Percentiles rank a stretch among this genome's conserved stretches.
Conservation (phyloP, 257 asterid species). For the Knoxia roxburghii region DNA sequence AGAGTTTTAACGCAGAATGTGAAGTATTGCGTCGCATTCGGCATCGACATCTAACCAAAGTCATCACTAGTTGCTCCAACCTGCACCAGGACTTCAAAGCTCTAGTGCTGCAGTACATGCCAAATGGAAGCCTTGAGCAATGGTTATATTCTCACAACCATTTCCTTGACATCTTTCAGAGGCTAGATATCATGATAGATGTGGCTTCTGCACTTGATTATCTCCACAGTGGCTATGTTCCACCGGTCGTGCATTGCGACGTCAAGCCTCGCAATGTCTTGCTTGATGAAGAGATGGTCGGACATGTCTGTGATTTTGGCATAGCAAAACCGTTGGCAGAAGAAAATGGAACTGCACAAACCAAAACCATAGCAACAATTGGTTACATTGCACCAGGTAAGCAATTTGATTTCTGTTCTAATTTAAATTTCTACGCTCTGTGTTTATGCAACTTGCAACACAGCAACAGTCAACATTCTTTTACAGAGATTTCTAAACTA, state of each 20-base stretch:
- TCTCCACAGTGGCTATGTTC: conserved; percentile 13
- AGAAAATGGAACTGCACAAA: conserved; percentile 1
- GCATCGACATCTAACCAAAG: conserved; percentile 15
- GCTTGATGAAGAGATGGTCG: conserved; percentile 17
- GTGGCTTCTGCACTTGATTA: conserved; percentile 18
- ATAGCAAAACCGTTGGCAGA: conserved; percentile 10
- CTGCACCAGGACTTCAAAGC: neutral
- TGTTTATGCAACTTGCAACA: too few species aligned
- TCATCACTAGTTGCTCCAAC: conserved; percentile 19
- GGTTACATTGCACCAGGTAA: conserved; percentile 21
- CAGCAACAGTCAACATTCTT: neutral
- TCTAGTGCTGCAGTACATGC: conserved; percentile 13
- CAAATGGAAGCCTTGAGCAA: conserved; percentile 16
- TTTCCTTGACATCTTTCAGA: conserved; percentile 9
- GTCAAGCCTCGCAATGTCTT: conserved; percentile 20
- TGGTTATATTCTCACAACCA: conserved; percentile 8
- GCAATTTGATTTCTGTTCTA: neutral
- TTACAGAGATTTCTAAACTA: neutral
- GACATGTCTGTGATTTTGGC: conserved; percentile 20
- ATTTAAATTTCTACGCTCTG: neutral
- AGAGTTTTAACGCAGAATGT: conserved; percentile 16
- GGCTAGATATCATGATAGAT: conserved; percentile 18
- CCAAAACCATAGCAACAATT: conserved; percentile 16
- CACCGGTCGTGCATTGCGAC: conserved; percentile 20
- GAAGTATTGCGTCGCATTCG: conserved; percentile 8